A percentile compares a stretch with the other conserved stretches of the same genome.
Conservation (phyloP, 2,329 filamentous ascomycete genomes). For the Colletotrichum noveboracense region DNA sequence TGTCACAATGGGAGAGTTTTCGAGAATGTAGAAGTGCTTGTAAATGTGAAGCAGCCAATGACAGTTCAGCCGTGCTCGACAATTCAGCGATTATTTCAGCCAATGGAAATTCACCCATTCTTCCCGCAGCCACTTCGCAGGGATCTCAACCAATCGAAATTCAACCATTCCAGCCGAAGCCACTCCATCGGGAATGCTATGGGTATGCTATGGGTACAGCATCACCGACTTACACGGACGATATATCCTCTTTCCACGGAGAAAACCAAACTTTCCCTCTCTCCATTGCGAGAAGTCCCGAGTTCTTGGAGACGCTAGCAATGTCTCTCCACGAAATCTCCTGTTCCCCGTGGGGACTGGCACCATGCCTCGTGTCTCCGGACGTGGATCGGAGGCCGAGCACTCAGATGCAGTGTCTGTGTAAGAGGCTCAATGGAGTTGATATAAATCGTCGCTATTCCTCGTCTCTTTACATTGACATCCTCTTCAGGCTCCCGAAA, state of each 20-base stretch:
- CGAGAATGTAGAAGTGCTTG: neutral
- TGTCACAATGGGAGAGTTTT: neutral
- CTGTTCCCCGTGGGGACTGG: neutral
- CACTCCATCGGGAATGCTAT: neutral
- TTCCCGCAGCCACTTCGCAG: neutral
- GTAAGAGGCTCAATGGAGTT: neutral
- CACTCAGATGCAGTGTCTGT: neutral
- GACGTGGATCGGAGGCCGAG: neutral
- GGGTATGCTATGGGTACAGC: neutral
- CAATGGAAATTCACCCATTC: constrained; percentile 10
- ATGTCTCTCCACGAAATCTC: neutral
- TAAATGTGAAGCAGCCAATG: neutral
- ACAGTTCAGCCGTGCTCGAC: neutral
- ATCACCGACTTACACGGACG: neutral
- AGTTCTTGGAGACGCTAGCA: neutral
- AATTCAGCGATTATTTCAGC: neutral
- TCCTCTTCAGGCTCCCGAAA: neutral
- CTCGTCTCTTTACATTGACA: neutral
- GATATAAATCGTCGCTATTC: neutral
- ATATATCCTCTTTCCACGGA: neutral
- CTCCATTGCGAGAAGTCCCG: neutral
- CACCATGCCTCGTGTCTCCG: neutral
- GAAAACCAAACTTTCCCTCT: neutral
- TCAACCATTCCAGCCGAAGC: neutral
- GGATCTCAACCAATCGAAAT: neutral